Evolutionary conservation across 176 grass and related monocot species (phyloP).

Genomic region (Oryza coarctata): DNA sequence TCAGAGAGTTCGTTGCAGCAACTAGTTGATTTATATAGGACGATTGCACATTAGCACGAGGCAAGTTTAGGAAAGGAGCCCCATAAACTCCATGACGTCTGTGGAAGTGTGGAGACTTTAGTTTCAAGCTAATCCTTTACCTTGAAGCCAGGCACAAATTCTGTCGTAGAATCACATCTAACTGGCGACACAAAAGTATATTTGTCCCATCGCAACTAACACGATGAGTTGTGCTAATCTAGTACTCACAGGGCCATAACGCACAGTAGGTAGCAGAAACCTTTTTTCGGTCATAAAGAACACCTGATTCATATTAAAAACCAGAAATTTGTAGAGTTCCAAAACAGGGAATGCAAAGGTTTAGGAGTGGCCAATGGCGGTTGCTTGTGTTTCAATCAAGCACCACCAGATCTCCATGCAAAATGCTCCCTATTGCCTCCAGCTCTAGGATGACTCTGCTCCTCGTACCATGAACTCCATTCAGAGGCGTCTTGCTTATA

Average conservation of each 20-base stretch:
- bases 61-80: background rate
- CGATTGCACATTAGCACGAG: background rate
- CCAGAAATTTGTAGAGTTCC: slow-evolving; percentile 4
- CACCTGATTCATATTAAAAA: background rate
- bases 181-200: slow-evolving; percentile 4
- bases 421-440: background rate
- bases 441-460: background rate
- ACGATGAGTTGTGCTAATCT: background rate
- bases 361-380: background rate
- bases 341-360: background rate
- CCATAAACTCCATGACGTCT: background rate
- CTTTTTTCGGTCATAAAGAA: background rate
- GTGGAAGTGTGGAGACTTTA: background rate
- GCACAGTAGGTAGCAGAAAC: background rate
- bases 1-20: slow-evolving; percentile 14
- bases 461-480: background rate
- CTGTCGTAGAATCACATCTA: slow-evolving; percentile 26
- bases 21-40: background rate
- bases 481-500: background rate
- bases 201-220: slow-evolving; percentile 32
- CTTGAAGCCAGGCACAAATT: slow-evolving; percentile 29
- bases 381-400: background rate
- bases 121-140: background rate
- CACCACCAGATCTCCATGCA: background rate
- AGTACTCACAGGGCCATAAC: background rate